A percentile compares a stretch with the other conserved stretches of the same genome.
Evolutionary conservation across 225 moss, liverwort and hornwort species (phyloP).

Genomic region (Sphagnum tenellum): DNA sequence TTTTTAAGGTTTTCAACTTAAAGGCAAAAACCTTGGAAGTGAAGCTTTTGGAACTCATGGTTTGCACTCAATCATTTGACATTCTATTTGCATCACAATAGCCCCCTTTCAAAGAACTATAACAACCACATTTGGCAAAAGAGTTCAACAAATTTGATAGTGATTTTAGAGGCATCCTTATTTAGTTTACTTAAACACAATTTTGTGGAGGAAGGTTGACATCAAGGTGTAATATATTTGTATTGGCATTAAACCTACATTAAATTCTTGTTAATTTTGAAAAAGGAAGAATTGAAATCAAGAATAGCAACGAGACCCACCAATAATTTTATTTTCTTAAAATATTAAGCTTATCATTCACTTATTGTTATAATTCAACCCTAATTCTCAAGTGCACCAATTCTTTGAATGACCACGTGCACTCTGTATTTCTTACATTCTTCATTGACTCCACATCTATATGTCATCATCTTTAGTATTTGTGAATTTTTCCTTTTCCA

Average conservation of each 20-base stretch:
- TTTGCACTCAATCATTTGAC: constrained; percentile 23
- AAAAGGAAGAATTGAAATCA: constrained; percentile 63
- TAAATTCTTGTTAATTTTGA: constrained; percentile 51
- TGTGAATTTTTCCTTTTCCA: too few relatives aligned
- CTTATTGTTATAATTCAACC: constrained; percentile 44
- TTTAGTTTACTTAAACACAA: constrained; percentile 31
- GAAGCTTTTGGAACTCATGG: constrained; percentile 32
- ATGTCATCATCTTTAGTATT: constrained; percentile 79
- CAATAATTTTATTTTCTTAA: constrained; percentile 55
- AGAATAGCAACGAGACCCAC: constrained; percentile 69
- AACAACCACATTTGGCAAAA: constrained; percentile 4
- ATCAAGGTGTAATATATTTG: constrained; percentile 50
- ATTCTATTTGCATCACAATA: constrained; percentile 12
- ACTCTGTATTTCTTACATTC: constrained; percentile 74
- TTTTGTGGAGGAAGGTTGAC: constrained; percentile 48
- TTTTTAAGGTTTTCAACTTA: too few relatives aligned
- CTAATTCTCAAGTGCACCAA: constrained; percentile 53
- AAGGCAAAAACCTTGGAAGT: constrained; percentile 15
- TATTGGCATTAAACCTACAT: constrained; percentile 82
- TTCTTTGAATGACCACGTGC: constrained; percentile 50
- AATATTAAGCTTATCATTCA: constrained; percentile 44
- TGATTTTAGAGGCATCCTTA: constrained; percentile 32
- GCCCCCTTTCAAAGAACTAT: constrained; percentile 8
- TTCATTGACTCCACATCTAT: constrained; percentile 76
- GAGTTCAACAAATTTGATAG: constrained; percentile 47